A percentile compares a stretch with the other conserved stretches of the same genome.
phyloP scores from a whole-genome alignment of 257 asterid genomes.

The Pogostemon cablin region DNA sequence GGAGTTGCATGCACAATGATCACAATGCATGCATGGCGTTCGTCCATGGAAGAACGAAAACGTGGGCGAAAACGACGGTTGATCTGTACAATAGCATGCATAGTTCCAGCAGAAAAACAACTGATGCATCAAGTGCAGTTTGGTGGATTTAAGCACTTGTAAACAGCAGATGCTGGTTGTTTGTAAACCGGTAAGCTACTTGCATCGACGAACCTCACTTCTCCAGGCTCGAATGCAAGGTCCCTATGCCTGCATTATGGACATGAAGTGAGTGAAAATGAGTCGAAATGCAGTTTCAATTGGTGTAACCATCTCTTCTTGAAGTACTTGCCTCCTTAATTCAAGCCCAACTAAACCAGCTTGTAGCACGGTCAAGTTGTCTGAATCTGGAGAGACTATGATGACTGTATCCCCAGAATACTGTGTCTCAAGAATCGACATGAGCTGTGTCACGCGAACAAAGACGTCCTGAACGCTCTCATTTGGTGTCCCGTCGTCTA shows the following conservation, averaged over 20 bases:
- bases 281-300: conserved; percentile 17
- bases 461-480: conserved; percentile 89
- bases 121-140: conserved; percentile 54
- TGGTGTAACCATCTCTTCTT: background rate
- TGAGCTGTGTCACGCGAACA: conserved; percentile 92
- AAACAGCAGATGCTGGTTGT: conserved; percentile 79
- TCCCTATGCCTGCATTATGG: conserved; percentile 66
- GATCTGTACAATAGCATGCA: no score
- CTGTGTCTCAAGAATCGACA: conserved; percentile 94
- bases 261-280: background rate
- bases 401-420: conserved; percentile 75
- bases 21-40: no score
- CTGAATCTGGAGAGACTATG: conserved; percentile 90
- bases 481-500: conserved; percentile 86
- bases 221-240: conserved; percentile 78
- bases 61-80: no score
- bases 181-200: conserved; percentile 71
- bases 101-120: no score
- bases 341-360: conserved; percentile 89
- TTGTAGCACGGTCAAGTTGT: conserved; percentile 77
- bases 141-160: conserved; percentile 88
- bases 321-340: conserved; percentile 64
- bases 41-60: no score
- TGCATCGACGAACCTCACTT: conserved; percentile 76
- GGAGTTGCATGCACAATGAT: no score